Conservation (phyloP, 108 stramenopile species). For the Cyclotella cryptica region DNA sequence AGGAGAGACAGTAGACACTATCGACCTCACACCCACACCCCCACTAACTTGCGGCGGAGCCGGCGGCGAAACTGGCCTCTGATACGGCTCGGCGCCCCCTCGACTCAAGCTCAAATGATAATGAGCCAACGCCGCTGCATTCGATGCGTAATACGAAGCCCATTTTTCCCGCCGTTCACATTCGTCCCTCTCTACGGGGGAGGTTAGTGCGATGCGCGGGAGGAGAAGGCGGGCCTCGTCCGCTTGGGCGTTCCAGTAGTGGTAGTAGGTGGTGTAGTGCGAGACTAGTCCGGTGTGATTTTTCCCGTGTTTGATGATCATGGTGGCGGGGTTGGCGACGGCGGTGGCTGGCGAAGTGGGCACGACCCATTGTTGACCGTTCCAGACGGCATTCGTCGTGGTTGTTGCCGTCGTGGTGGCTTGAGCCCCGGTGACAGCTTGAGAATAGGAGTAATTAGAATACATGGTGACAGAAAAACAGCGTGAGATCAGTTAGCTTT, state of each 20-base stretch:
- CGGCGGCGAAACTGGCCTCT: constrained; percentile 55
- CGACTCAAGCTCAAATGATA: constrained; percentile 52
- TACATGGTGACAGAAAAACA: constrained; percentile 14
- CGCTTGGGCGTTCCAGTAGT: constrained; percentile 58
- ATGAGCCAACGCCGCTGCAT: constrained; percentile 69
- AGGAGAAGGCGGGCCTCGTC: constrained; percentile 24
- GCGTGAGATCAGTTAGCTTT: not conserved
- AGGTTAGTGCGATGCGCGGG: not conserved
- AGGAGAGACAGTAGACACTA: constrained; percentile 7
- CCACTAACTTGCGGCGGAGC: constrained; percentile 57
- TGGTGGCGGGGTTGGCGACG: not conserved
- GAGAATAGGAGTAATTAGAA: constrained; percentile 11
- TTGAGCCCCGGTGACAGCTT: not conserved
- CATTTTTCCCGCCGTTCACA: constrained; percentile 50
- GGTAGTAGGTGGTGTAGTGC: constrained; percentile 65
- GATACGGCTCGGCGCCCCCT: constrained; percentile 49
- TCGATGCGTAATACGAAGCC: constrained; percentile 69
- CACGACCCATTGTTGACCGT: constrained; percentile 16
- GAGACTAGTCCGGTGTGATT: constrained; percentile 41
- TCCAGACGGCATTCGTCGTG: constrained; percentile 6
- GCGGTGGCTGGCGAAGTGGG: not conserved
- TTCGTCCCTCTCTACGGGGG: constrained; percentile 34
- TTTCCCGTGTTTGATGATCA: constrained; percentile 39
- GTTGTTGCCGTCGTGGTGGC: not conserved
- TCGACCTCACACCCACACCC: not conserved